Evolutionary conservation across 352 stramenopile genomes (phyloP).

Genomic region (Phytophthora megakarya): DNA sequence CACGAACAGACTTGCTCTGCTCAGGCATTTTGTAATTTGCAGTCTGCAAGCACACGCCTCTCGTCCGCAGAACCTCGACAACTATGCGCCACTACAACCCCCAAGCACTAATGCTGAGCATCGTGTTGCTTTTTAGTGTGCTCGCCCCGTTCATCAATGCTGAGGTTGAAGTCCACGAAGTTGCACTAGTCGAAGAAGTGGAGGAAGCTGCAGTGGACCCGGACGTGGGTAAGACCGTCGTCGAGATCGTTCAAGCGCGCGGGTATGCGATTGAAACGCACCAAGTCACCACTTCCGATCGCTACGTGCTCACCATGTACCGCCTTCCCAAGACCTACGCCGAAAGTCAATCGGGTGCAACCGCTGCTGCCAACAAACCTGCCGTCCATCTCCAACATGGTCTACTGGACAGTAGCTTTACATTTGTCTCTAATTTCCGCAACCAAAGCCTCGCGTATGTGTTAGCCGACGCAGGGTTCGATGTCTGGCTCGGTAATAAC

Average conservation of each 20-base stretch:
- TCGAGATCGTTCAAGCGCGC: constrained; percentile 40
- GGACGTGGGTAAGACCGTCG: constrained; percentile 22
- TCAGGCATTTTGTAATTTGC: constrained; percentile 6
- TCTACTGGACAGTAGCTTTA: constrained; percentile 60
- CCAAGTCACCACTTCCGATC: constrained; percentile 15
- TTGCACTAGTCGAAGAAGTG: constrained; percentile 2
- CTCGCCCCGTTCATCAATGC: background rate
- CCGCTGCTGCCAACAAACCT: constrained; percentile 42
- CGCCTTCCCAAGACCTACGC: constrained; percentile 13
- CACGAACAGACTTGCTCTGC: background rate
- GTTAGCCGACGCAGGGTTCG: constrained; percentile 56
- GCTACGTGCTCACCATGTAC: constrained; percentile 20
- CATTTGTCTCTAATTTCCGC: constrained; percentile 61
- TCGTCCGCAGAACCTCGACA: background rate
- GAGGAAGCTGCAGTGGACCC: constrained; percentile 6
- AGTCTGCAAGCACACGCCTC: background rate
- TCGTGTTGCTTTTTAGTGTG: constrained; percentile 1
- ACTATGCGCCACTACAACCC: background rate
- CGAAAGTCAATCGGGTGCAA: constrained; percentile 14
- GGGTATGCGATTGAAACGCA: constrained; percentile 41
- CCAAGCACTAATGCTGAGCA: background rate
- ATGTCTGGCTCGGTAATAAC: constrained; percentile 72
- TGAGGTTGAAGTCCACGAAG: constrained; percentile 4
- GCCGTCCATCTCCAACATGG: constrained; percentile 60
- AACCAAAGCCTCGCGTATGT: constrained; percentile 59